Evolutionary conservation across 768 basidiomycete species (phyloP).

Genomic region (Pisolithus sp.): DNA sequence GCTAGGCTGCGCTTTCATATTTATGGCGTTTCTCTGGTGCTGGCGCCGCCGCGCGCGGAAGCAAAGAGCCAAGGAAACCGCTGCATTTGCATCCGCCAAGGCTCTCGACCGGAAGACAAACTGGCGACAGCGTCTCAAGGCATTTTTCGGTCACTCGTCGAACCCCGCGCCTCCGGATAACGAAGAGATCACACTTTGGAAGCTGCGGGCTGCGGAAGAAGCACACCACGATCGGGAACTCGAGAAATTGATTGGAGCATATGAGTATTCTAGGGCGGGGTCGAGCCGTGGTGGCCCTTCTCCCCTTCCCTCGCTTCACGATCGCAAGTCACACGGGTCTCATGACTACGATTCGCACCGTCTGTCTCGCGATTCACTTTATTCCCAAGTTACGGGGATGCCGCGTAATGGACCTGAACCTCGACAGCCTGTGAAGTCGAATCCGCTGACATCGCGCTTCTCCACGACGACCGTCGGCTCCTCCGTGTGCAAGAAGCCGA

Average conservation of each 20-base stretch:
- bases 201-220: constrained; percentile 45
- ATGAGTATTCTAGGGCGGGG: constrained; percentile 39
- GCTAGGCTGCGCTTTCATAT: constrained; percentile 74
- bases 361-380: constrained; percentile 51
- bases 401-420: constrained; percentile 59
- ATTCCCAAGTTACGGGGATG: constrained; percentile 62
- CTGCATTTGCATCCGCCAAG: constrained; percentile 56
- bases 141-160: constrained; percentile 48
- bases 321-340: constrained; percentile 17
- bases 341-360: constrained; percentile 18
- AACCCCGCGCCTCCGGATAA: constrained; percentile 23
- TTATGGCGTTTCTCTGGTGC: constrained; percentile 55
- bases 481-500: constrained; percentile 28
- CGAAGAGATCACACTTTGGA: constrained; percentile 47
- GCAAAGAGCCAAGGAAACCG: constrained; percentile 60
- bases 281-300: constrained; percentile 37
- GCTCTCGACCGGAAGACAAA: constrained; percentile 38
- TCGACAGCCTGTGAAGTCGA: constrained; percentile 60
- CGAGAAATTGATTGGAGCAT: constrained; percentile 45
- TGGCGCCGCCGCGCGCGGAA: constrained; percentile 70
- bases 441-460: constrained; percentile 40
- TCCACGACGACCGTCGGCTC: constrained; percentile 42
- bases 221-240: constrained; percentile 42
- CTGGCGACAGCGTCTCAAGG: constrained; percentile 53
- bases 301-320: constrained; percentile 33